Evolutionary conservation across 176 grass and related monocot genomes (phyloP).

Genomic region (Avena eriantha): DNA sequence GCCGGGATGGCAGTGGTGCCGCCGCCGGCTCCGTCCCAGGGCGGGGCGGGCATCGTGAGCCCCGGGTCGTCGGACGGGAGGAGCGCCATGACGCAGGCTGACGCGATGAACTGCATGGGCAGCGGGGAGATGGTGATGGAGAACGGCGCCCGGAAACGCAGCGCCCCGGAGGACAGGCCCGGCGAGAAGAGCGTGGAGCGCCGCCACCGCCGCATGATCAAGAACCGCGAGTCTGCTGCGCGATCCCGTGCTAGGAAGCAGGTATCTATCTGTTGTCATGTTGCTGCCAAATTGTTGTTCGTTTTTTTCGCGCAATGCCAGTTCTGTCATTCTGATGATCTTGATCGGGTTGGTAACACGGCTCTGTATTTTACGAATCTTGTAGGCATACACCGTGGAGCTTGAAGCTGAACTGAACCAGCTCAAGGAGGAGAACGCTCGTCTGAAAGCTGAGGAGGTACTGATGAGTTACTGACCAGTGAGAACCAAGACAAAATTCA

Average conservation of each 20-base stretch:
- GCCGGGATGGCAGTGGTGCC: constrained; percentile 34
- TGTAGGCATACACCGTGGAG: constrained; percentile 90
- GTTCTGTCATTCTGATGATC: neutral
- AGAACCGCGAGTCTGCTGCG: constrained; percentile 89
- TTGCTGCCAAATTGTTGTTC: neutral
- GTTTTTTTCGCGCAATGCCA: neutral
- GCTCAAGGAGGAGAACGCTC: constrained; percentile 84
- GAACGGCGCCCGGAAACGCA: constrained; percentile 47
- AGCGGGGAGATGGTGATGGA: constrained; percentile 27
- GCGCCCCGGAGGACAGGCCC: constrained; percentile 34
- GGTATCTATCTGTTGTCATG: constrained; percentile 26
- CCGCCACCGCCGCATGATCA: constrained; percentile 93
- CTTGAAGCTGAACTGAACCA: constrained; percentile 87
- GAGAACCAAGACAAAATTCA: neutral
- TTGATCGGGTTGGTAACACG: neutral
- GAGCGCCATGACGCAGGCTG: constrained; percentile 56
- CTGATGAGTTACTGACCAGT: neutral
- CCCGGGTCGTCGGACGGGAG: constrained; percentile 62
- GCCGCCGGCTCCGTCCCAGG: constrained; percentile 36
- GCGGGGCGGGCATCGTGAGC: constrained; percentile 38
- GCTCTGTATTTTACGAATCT: neutral
- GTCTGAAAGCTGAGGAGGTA: constrained; percentile 82
- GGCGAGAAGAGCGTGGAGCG: constrained; percentile 79
- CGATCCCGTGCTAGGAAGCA: constrained; percentile 89
- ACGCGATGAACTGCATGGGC: constrained; percentile 49